phyloP scores from a whole-genome alignment of 495 filamentous ascomycete genomes.

The Hamigera avellanea region DNA sequence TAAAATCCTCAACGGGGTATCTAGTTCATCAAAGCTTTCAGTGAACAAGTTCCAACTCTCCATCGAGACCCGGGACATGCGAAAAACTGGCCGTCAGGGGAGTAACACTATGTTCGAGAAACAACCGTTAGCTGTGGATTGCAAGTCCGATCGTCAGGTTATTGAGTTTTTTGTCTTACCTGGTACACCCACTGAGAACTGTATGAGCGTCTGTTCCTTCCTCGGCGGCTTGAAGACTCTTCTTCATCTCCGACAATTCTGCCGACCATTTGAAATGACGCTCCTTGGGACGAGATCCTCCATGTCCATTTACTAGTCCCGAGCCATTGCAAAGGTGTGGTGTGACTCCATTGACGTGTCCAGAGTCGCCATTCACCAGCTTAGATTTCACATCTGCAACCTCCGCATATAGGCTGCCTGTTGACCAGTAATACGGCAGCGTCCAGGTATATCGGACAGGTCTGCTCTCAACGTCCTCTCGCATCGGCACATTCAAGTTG shows the following conservation, averaged over 20 bases:
- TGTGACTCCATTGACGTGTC: constrained; percentile 51
- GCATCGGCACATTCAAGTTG: constrained; percentile 75
- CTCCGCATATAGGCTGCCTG: constrained; percentile 74
- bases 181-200: constrained; percentile 58
- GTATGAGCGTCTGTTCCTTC: constrained; percentile 93
- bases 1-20: constrained; percentile 1
- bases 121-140: background rate
- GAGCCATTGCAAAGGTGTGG: constrained; percentile 2
- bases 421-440: constrained; percentile 76
- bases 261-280: constrained; percentile 32
- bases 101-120: constrained; percentile 59
- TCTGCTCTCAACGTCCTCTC: constrained; percentile 39
- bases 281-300: constrained; percentile 8
- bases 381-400: constrained; percentile 6
- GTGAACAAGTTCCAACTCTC: constrained; percentile 54
- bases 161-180: constrained; percentile 12
- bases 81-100: constrained; percentile 87
- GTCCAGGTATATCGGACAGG: constrained; percentile 68
- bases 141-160: background rate
- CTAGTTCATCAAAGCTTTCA: constrained; percentile 1
- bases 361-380: constrained; percentile 44
- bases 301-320: constrained; percentile 9
- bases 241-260: constrained; percentile 37
- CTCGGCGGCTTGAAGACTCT: constrained; percentile 30
- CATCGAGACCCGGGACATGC: constrained; percentile 56